Percentiles rank a stretch among this genome's conserved stretches.
phyloP scores from a whole-genome alignment of 176 grass and related monocot species.

The Lolium rigidum region DNA sequence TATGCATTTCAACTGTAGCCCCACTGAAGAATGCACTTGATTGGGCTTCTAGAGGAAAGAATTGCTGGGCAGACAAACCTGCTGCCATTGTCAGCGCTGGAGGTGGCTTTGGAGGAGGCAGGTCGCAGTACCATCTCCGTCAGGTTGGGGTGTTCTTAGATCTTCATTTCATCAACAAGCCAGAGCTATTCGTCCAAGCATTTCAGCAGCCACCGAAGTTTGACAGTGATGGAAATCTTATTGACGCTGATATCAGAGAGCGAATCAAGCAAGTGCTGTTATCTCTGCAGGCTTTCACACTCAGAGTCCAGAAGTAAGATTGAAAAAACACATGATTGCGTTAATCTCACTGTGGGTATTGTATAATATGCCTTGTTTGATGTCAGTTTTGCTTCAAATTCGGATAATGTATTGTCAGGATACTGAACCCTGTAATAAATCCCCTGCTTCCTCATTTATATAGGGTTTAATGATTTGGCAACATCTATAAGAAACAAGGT shows the following conservation, averaged over 20 bases:
- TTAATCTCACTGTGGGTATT: background rate
- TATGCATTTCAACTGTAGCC: slow-evolving; percentile 43
- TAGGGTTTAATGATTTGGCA: background rate
- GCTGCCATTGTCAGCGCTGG: slow-evolving; percentile 80
- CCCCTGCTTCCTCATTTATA: background rate
- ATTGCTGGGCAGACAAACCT: slow-evolving; percentile 85
- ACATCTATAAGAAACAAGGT: background rate
- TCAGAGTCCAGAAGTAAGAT: slow-evolving; percentile 52
- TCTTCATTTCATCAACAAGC: slow-evolving; percentile 99
- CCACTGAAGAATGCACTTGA: slow-evolving; percentile 96
- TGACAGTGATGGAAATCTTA: slow-evolving; percentile 73
- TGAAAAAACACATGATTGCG: background rate
- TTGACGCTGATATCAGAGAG: slow-evolving; percentile 63
- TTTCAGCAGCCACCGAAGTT: slow-evolving; percentile 69
- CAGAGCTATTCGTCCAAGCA: slow-evolving; percentile 67
- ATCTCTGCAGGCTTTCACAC: slow-evolving; percentile 83
- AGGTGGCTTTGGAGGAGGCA: slow-evolving; percentile 67
- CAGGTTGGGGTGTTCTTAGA: slow-evolving; percentile 89
- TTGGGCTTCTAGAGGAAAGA: slow-evolving; percentile 83
- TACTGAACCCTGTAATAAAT: slow-evolving; percentile 31
- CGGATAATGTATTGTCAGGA: background rate
- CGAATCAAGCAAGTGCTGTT: slow-evolving; percentile 70
- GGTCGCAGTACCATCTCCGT: slow-evolving; percentile 84
- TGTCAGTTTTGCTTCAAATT: background rate
- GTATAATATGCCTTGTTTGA: background rate